Evolutionary conservation across 306 rosid genomes (phyloP).

Genomic region (Pterocarpus macrocarpus): DNA sequence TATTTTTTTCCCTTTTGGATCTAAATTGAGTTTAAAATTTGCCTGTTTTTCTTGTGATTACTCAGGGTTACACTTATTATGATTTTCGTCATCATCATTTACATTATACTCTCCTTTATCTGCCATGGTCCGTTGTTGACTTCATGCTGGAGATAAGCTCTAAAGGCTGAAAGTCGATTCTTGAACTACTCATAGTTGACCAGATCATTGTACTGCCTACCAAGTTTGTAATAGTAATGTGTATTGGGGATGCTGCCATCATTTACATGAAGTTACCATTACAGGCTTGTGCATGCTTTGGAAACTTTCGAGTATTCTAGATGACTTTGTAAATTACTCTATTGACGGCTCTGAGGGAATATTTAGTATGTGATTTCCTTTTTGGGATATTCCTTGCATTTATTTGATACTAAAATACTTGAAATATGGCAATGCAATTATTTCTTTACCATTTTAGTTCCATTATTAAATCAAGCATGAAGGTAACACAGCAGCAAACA

Average conservation of each 20-base stretch:
- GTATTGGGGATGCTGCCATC: slow-evolving; percentile 22
- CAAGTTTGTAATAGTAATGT: slow-evolving; percentile 3
- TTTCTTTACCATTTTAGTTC: not conserved
- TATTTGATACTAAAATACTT: not conserved
- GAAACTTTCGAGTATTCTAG: slow-evolving; percentile 2
- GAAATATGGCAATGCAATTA: not conserved
- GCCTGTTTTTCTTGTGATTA: not conserved
- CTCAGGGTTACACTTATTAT: slow-evolving; percentile 72
- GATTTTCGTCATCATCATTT: slow-evolving; percentile 59
- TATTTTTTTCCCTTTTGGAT: too few species aligned
- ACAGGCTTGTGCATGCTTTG: slow-evolving; percentile 28
- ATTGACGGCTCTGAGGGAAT: not conserved
- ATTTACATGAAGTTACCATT: slow-evolving; percentile 8
- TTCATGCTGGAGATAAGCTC: slow-evolving; percentile 58
- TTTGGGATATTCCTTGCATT: not conserved
- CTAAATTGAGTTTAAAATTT: not conserved
- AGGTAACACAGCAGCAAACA: not conserved
- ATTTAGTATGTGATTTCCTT: not conserved
- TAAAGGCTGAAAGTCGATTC: not conserved
- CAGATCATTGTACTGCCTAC: slow-evolving; percentile 4
- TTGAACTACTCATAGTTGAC: slow-evolving; percentile 30
- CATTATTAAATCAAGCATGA: not conserved
- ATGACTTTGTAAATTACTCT: not conserved
- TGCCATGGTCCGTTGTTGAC: slow-evolving; percentile 76
- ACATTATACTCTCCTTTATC: slow-evolving; percentile 70